A percentile compares a stretch with the other conserved stretches of the same genome.
Evolutionary conservation across 2,329 filamentous ascomycete species (phyloP).

Genomic region (Cladosporium velox): DNA sequence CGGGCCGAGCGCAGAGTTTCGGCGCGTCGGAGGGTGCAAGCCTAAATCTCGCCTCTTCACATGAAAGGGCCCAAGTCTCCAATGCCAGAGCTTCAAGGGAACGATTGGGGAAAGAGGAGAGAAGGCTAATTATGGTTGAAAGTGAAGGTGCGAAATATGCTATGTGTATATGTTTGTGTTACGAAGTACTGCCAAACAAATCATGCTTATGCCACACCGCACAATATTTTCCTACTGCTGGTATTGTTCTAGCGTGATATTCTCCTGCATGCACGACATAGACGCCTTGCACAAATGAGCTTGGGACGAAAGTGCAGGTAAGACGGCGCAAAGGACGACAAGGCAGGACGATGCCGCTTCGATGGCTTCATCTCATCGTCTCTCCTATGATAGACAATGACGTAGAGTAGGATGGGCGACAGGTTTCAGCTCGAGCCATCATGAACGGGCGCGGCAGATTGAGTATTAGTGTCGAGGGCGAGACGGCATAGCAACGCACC

Average conservation of each 20-base stretch:
- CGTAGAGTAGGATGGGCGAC: not conserved
- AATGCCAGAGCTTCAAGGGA: not conserved
- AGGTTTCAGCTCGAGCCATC: slow-evolving; percentile 14
- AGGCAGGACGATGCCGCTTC: not conserved
- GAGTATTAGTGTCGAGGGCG: not conserved
- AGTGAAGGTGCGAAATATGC: not conserved
- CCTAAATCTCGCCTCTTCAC: not conserved
- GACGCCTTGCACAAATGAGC: not conserved
- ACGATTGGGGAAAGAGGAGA: slow-evolving; percentile 3
- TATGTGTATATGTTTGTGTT: no score
- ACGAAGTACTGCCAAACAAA: not conserved
- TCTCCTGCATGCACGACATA: not conserved
- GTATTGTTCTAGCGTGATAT: slow-evolving; percentile 3
- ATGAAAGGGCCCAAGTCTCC: not conserved
- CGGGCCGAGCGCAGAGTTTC: not conserved
- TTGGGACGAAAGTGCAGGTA: not conserved
- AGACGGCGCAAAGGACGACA: not conserved
- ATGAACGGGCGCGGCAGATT: slow-evolving; percentile 15
- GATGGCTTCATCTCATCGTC: not conserved
- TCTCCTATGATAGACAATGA: not conserved
- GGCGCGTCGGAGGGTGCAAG: not conserved
- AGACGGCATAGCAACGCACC: slow-evolving; percentile 7
- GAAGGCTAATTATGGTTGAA: not conserved
- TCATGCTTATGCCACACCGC: not conserved
- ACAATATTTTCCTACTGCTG: not conserved